Percentiles rank a stretch among this genome's conserved stretches.
These are phyloP conservation scores for Kalmanozyma brasiliensis DNA, from an alignment of 1,284 basidiomycete species.

Conservation along the genomic window DNA sequence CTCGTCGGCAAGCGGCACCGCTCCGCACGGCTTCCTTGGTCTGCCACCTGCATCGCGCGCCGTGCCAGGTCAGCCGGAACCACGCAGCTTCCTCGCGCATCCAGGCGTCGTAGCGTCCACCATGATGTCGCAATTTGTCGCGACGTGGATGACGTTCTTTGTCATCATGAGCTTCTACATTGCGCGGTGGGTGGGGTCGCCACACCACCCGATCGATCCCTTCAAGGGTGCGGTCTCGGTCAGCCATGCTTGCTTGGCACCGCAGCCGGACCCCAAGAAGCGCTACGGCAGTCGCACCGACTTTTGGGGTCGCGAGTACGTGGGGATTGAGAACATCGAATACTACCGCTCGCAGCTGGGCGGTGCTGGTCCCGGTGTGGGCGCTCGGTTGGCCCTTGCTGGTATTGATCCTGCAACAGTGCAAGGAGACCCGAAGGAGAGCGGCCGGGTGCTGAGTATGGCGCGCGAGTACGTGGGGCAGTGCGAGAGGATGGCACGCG, in stretches of 20 bases:
- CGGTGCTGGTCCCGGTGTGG: constrained; percentile 31
- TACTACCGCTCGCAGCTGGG: constrained; percentile 55
- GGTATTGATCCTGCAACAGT: constrained; percentile 29
- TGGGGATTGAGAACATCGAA: constrained; percentile 53
- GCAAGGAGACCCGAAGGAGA: constrained; percentile 18
- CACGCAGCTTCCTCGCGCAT: constrained; percentile 62
- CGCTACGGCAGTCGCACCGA: constrained; percentile 63
- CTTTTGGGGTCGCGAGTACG: constrained; percentile 61
- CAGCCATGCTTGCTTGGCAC: constrained; percentile 57
- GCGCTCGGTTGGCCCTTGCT: constrained; percentile 41
- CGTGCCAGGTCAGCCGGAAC: constrained; percentile 36
- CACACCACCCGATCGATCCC: constrained; percentile 63
- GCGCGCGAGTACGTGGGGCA: constrained; percentile 43
- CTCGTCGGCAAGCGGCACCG: constrained; percentile 30
- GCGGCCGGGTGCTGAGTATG: constrained; percentile 33
- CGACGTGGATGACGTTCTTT: constrained; percentile 46
- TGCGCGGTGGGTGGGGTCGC: constrained; percentile 63
- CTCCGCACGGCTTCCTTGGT: constrained; percentile 36
- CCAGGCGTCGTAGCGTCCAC: constrained; percentile 67
- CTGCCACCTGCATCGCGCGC: constrained; percentile 37
- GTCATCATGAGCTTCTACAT: constrained; percentile 64
- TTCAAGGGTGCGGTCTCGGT: constrained; percentile 67
- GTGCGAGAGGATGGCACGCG: constrained; percentile 43
- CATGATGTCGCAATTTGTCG: constrained; percentile 65
- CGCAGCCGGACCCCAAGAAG: constrained; percentile 51